Percentiles rank a stretch among this genome's conserved stretches.
Evolutionary conservation across 1,284 basidiomycete species (phyloP).

Genomic region (Cutaneotrichosporon sp.): DNA sequence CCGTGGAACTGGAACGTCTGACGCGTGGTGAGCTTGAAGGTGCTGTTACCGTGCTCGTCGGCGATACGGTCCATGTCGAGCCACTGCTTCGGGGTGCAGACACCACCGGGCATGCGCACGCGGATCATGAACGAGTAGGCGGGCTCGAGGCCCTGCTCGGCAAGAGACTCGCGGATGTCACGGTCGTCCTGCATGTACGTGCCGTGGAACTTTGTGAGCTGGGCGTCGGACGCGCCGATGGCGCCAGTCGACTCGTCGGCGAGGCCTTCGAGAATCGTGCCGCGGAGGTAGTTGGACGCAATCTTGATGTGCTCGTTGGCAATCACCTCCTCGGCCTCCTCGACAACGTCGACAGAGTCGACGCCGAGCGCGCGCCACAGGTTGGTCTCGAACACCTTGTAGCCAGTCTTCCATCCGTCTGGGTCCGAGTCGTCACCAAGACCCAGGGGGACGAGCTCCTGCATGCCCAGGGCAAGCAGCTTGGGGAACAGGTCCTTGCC

Average conservation of each 20-base stretch:
- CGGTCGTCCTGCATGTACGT: slow-evolving; percentile 97
- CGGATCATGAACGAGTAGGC: slow-evolving; percentile 99
- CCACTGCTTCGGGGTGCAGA: slow-evolving; percentile 90
- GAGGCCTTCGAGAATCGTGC: slow-evolving; percentile 90
- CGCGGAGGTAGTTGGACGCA: slow-evolving; percentile 87
- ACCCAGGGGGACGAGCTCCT: slow-evolving; percentile 67
- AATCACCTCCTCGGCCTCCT: slow-evolving; percentile 92
- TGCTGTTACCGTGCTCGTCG: slow-evolving; percentile 88
- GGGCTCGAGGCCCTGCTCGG: slow-evolving; percentile 86
- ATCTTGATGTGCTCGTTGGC: slow-evolving; percentile 99
- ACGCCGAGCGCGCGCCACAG: slow-evolving; percentile 95
- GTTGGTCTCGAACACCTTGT: slow-evolving; percentile 87
- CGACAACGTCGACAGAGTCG: slow-evolving; percentile 78
- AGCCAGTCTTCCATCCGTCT: slow-evolving; percentile 92
- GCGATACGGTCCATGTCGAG: slow-evolving; percentile 90
- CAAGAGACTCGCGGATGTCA: slow-evolving; percentile 94
- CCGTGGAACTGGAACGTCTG: slow-evolving; percentile 99
- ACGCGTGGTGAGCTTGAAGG: slow-evolving; percentile 95
- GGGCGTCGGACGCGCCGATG: slow-evolving; percentile 80
- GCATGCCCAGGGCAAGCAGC: slow-evolving; percentile 68
- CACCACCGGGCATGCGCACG: slow-evolving; percentile 90
- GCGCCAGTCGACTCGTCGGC: slow-evolving; percentile 81
- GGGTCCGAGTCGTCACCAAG: slow-evolving; percentile 97
- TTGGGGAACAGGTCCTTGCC: slow-evolving; percentile 82
- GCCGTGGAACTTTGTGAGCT: slow-evolving; percentile 98